Evolutionary conservation across 129 eudicot genomes (phyloP), one percentile per base, ranked within the genome.

Genomic region (Artemisia argyi): DNA sequence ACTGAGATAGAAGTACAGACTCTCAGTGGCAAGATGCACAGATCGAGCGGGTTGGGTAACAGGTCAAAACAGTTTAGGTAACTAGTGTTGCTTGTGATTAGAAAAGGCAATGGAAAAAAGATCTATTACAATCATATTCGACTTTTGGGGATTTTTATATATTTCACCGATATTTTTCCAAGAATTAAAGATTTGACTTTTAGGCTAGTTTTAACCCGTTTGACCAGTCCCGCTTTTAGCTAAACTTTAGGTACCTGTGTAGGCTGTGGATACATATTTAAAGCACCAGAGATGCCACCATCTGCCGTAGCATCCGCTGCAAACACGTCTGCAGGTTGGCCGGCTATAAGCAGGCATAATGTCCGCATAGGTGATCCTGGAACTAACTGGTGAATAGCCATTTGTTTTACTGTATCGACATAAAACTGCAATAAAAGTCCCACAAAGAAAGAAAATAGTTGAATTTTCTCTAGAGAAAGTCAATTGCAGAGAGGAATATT

Each of bases 341-440:
- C 95, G 58, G 99, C 99, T 70, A 94, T 90, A 58, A 94, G 81
- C 42, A 94, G 91, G 82, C 97, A 94, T 81, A 94, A 80, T 18
- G 99, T 94, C 75, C 99, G 85, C 88, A 94, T 83, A 50, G 97
- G 97, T 22, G 99, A 84, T 19, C 97, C 99, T 3, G 96, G 84
- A 75, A 81, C 91, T 58, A 94, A 84, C 79, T 90, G 99, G 63
- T 72, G 67, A 74, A 86, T 80, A 66, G 99, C 97, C 97, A 94
- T 88, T 79, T 86, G 89, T 83, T 86, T 94, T 53, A 94, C 84
- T 12, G 99, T 94, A 4, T 90, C 94, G 66, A 83, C 91, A 79
- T 90, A 90, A 66, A 84, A 88, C 99, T 94, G 96, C 91, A 84
- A 52, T 11, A 48, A n/a, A 30, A 54, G 17, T 8, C 30, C 2